These are phyloP conservation scores for Sphagnum contortum DNA, from an alignment of 225 moss, liverwort and hornwort species.

Conservation along the genomic window DNA sequence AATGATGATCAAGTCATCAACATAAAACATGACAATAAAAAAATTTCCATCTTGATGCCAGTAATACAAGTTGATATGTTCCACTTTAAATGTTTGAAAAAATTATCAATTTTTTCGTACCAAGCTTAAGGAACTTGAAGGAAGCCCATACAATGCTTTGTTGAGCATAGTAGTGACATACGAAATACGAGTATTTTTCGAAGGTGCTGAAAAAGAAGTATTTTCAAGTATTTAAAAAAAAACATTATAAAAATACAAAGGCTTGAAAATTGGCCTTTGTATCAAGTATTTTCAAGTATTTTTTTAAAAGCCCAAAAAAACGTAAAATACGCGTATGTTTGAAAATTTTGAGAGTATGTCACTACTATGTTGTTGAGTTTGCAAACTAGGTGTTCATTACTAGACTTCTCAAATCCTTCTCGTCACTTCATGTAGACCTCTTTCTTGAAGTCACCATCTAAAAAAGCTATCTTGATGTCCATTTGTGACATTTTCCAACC, in stretches of 20 bases:
- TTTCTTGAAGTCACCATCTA: neutral
- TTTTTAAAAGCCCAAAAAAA: too few relatives aligned
- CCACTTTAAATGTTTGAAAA: neutral
- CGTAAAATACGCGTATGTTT: too few relatives aligned
- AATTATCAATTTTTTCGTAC: conserved; percentile 8
- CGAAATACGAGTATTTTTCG: too few relatives aligned
- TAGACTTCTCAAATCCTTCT: neutral
- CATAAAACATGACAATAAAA: conserved; percentile 7
- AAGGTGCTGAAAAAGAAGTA: too few relatives aligned
- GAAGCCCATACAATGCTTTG: conserved; percentile 6
- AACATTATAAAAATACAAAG: too few relatives aligned
- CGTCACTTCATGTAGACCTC: neutral
- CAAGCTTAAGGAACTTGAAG: conserved; percentile 5
- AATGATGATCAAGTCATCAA: conserved; percentile 11
- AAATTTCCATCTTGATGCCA: neutral
- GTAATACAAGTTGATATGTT: conserved; percentile 6
- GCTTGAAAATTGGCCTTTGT: too few relatives aligned
- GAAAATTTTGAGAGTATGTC: too few relatives aligned
- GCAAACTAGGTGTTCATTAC: neutral
- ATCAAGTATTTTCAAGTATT: too few relatives aligned
- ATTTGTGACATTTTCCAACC: neutral
- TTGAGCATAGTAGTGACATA: too few relatives aligned
- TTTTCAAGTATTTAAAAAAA: too few relatives aligned
- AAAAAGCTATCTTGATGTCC: neutral
- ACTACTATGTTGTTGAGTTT: too few relatives aligned